Base-by-base conservation (phyloP, 2,329 filamentous ascomycete genomes). In the Lojkania enalia region DNA sequence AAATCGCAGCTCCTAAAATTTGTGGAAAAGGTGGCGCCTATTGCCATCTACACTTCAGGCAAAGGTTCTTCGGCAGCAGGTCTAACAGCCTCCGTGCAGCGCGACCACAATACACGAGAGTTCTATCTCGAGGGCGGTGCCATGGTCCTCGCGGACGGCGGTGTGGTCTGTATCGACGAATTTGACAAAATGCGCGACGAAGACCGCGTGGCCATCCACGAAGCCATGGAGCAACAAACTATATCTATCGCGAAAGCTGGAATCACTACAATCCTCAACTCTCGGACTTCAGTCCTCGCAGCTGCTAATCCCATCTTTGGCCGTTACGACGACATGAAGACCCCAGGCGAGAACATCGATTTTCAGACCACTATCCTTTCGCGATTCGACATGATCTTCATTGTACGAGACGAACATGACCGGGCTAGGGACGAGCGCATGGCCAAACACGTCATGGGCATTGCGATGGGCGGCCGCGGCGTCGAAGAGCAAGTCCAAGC, bases 101-200 rank as follows among this genome's bases (percentile, higher is more conserved):
- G 94, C 46, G 94, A 99, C 63, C 85, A 88, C 12, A 87, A 85
- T 12, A 96, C 92, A 0, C 83, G 94, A 39, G 94, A 99, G 68
- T 99, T 99, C 71, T 99, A 97, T 63, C 83, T 99, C 0, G 94
- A 99, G 76, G 94, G 94, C 35, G 94, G 94, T 72, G 94, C 94
- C 21, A 97, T 99, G 94, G 94, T 99, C 3, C 82, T 99, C 14
- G 94, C 94, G 3, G 94, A 99, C 57, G 91, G 91, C 2, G 94
- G 94, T 60, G 92, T 97, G 1, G 94, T 97, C 7, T 97, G 94
- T 71, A 99, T 99, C 59, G 94, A 99, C 66, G 94, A 99, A 73
- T 99, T 99, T 66, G 94, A 99, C 76, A 99, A 99, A 78, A 99
- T 99, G 94, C 82, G 94, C 51, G 94, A 99, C 66, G 94, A 99